A percentile compares a stretch with the other conserved stretches of the same genome.
phyloP scores from a whole-genome alignment of 192 early-diverging fungal species.

The Entrophospora sp. region DNA sequence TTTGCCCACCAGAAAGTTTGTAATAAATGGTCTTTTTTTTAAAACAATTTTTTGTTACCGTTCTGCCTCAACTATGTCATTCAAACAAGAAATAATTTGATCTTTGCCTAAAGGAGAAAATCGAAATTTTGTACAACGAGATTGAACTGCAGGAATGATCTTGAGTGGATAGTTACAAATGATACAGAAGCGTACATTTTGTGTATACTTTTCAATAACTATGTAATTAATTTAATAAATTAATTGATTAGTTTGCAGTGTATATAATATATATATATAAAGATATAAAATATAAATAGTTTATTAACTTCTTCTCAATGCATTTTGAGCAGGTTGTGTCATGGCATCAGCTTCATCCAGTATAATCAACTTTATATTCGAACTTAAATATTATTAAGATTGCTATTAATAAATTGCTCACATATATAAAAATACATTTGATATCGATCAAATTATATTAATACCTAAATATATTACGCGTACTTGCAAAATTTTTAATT shows the following conservation, averaged over 20 bases:
- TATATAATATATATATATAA: too few species aligned
- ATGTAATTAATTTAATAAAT: too few species aligned
- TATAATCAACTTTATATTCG: conserved; percentile 93
- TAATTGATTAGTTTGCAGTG: too few species aligned
- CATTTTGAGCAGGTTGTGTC: conserved; percentile 87
- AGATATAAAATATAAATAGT: too few species aligned
- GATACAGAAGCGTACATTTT: conserved; percentile 96
- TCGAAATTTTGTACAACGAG: conserved; percentile 95
- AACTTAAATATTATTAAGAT: conserved; percentile 28
- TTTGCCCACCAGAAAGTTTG: too few species aligned
- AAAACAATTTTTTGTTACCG: too few species aligned
- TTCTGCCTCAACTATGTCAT: conserved; percentile 63
- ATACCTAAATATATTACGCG: conserved; percentile 79
- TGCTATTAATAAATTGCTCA: too few species aligned
- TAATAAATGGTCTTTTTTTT: too few species aligned
- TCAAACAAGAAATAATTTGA: conserved; percentile 72
- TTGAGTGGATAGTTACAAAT: conserved; percentile 98
- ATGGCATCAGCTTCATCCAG: conserved; percentile 97
- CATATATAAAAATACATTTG: neutral
- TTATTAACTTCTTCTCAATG: conserved; percentile 70
- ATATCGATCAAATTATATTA: neutral
- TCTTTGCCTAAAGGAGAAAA: conserved; percentile 79
- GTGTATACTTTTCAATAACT: conserved; percentile 98
- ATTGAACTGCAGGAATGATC: conserved; percentile 95
- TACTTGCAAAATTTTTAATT: conserved; percentile 97